Conservation (phyloP, 2,329 filamentous ascomycete genomes). For the Scedosporium apiospermum region DNA sequence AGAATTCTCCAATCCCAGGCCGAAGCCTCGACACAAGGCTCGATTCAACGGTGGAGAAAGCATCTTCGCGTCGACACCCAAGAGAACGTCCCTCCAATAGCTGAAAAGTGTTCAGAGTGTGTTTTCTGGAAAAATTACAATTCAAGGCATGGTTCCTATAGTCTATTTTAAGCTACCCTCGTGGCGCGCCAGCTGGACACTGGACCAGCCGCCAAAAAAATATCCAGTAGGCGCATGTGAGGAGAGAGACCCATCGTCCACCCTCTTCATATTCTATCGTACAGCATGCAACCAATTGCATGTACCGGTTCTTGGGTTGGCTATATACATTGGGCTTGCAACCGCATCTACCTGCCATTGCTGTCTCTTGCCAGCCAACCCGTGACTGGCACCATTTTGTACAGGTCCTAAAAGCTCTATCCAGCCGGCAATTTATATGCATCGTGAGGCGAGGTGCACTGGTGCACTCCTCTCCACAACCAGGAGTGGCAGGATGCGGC, state of each 20-base stretch:
- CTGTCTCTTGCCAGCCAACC: not conserved
- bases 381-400: not conserved
- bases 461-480: not conserved
- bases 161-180: not conserved
- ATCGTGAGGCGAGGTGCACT: not conserved
- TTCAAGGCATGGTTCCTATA: not conserved
- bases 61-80: not conserved
- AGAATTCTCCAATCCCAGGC: conserved; percentile 5
- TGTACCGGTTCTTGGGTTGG: not conserved
- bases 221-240: not conserved
- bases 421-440: not conserved
- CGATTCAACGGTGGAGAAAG: not conserved
- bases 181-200: too few species aligned
- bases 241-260: not conserved
- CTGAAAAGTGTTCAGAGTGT: not conserved
- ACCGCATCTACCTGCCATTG: not conserved
- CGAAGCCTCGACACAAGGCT: conserved; percentile 3
- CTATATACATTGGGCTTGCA: not conserved
- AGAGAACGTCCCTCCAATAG: not conserved
- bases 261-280: not conserved
- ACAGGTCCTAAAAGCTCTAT: not conserved
- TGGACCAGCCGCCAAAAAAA: not conserved
- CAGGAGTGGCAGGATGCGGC: not conserved
- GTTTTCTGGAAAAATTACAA: not conserved
- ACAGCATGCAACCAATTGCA: not conserved